Evolutionary conservation across 257 asterid species (phyloP).

Genomic region (Scutellaria baicalensis): DNA sequence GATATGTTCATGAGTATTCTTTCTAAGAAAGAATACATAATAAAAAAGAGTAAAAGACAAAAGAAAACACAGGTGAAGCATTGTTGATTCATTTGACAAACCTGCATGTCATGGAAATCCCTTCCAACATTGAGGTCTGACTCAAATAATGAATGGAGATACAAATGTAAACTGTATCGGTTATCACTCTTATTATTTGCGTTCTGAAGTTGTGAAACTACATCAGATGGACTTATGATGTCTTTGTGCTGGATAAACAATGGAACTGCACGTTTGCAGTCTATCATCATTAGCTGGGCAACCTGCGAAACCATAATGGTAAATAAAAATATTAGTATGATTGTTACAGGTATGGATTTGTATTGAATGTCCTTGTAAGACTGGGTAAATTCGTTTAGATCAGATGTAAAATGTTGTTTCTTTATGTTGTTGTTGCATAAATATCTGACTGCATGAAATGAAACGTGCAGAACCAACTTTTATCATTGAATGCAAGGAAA

Average conservation of each 20-base stretch:
- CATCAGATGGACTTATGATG: conserved; percentile 68
- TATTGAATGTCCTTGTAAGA: background rate
- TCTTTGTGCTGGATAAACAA: conserved; percentile 70
- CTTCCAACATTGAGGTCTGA: conserved; percentile 81
- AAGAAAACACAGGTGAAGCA: background rate
- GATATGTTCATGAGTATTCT: too few species aligned
- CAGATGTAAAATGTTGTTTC: background rate
- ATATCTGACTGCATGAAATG: conserved; percentile 5
- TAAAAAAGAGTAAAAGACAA: background rate
- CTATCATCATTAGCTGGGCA: conserved; percentile 91
- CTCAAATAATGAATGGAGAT: conserved; percentile 75
- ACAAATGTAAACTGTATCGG: conserved; percentile 55
- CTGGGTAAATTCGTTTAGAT: background rate
- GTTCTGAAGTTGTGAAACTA: conserved; percentile 73
- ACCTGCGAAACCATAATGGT: conserved; percentile 49
- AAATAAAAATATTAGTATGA: conserved; percentile 1
- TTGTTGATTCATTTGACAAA: conserved; percentile 15
- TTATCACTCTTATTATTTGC: conserved; percentile 60
- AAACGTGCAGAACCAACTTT: background rate
- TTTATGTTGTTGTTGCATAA: background rate
- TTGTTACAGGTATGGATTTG: background rate
- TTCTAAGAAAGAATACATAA: background rate
- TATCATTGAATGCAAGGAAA: background rate
- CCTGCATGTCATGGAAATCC: conserved; percentile 99
- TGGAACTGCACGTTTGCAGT: conserved; percentile 71